Percentiles rank a stretch among this genome's conserved stretches.
Evolutionary conservation across 2,329 filamentous ascomycete genomes (phyloP).

Genomic region (Phaeophleospora eucalypticola): DNA sequence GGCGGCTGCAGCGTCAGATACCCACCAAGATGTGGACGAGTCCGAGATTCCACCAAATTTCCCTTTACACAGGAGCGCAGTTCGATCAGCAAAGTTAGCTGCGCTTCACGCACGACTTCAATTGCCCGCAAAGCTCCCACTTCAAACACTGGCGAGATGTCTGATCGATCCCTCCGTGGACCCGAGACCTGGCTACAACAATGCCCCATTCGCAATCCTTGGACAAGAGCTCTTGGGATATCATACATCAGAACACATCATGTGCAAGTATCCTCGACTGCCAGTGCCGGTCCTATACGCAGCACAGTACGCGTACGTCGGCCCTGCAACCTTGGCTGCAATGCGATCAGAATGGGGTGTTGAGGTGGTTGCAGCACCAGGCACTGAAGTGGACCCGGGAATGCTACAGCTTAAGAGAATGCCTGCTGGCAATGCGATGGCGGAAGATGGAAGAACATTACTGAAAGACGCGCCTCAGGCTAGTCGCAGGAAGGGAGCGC

Average conservation of each 20-base stretch:
- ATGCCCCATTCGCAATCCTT: slow-evolving; percentile 73
- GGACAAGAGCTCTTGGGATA: slow-evolving; percentile 81
- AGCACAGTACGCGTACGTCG: slow-evolving; percentile 78
- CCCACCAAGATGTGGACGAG: slow-evolving; percentile 24
- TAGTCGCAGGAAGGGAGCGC: slow-evolving; percentile 30
- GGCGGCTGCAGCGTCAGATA: slow-evolving; percentile 27
- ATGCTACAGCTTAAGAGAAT: slow-evolving; percentile 71
- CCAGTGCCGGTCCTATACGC: slow-evolving; percentile 85
- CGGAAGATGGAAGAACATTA: slow-evolving; percentile 24
- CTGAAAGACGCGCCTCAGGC: slow-evolving; percentile 31
- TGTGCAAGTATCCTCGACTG: slow-evolving; percentile 85
- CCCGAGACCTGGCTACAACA: slow-evolving; percentile 76
- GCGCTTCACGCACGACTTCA: slow-evolving; percentile 86
- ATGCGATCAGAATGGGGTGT: slow-evolving; percentile 87
- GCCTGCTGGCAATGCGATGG: slow-evolving; percentile 40
- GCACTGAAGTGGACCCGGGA: slow-evolving; percentile 86
- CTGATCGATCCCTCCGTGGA: slow-evolving; percentile 86
- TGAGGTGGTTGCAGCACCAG: slow-evolving; percentile 79
- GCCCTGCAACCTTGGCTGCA: slow-evolving; percentile 66
- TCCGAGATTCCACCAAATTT: slow-evolving; percentile 26
- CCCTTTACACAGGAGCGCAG: slow-evolving; percentile 43
- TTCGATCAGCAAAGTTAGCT: slow-evolving; percentile 78
- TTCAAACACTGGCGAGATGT: slow-evolving; percentile 79
- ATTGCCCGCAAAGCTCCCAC: slow-evolving; percentile 74
- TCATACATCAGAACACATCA: slow-evolving; percentile 81